These are phyloP conservation scores for Irpex sp. DNA, from an alignment of 1,284 basidiomycete species.

Conservation along the genomic window DNA sequence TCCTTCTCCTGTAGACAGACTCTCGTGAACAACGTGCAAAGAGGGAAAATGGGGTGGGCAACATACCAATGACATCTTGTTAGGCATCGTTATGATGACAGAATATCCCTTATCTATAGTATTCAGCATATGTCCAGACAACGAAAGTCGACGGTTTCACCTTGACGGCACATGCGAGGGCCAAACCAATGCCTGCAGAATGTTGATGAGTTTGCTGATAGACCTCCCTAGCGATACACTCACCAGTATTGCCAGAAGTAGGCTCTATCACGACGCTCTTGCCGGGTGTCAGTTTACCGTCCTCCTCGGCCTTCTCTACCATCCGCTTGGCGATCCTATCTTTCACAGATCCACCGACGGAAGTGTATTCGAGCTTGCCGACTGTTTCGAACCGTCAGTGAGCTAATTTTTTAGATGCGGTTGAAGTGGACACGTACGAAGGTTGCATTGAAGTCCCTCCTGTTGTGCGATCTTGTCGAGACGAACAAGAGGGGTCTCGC, in stretches of 20 bases:
- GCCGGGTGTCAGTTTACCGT: conserved; percentile 84
- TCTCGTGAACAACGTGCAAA: conserved; percentile 1
- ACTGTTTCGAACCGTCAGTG: conserved; percentile 40
- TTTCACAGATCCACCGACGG: conserved; percentile 92
- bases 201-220: neutral
- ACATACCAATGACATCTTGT: conserved; percentile 89
- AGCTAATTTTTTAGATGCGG: neutral
- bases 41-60: neutral
- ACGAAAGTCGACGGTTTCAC: conserved; percentile 37
- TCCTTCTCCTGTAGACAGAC: conserved; percentile 75
- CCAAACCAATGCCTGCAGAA: conserved; percentile 78
- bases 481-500: conserved; percentile 87
- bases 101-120: conserved; percentile 84
- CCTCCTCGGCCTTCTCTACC: conserved; percentile 88
- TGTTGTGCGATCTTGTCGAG: conserved; percentile 77
- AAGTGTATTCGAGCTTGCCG: conserved; percentile 89
- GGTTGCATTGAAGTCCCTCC: conserved; percentile 85
- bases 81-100: conserved; percentile 92
- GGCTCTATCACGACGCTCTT: conserved; percentile 93
- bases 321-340: conserved; percentile 97
- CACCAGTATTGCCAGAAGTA: conserved; percentile 93
- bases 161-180: conserved; percentile 90
- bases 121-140: conserved; percentile 58
- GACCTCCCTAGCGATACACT: conserved; percentile 20
- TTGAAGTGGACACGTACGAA: conserved; percentile 54